These are phyloP conservation scores for Trametes gibbosa DNA, from an alignment of 768 basidiomycete species.

Conservation along the genomic window DNA sequence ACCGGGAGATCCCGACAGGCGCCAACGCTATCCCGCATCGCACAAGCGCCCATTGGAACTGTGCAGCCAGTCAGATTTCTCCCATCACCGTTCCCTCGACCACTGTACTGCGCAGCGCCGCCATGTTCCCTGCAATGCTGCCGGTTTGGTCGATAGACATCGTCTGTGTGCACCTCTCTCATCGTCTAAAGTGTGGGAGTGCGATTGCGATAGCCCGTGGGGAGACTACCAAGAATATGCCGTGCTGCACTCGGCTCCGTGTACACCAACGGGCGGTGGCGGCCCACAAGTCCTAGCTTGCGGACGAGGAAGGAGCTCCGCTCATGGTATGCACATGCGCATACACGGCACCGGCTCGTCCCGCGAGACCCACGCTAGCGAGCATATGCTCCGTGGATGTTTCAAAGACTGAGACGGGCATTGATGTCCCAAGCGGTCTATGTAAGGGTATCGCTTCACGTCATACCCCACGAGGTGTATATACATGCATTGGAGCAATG, in stretches of 20 bases:
- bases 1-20: constrained; percentile 21
- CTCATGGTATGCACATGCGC: no score
- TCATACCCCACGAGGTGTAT: no score
- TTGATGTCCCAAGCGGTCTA: neutral
- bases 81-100: neutral
- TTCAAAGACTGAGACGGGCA: neutral
- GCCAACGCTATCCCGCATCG: neutral
- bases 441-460: no score
- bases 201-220: neutral
- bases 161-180: neutral
- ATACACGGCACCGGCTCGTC: neutral
- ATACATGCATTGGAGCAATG: no score
- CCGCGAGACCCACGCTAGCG: neutral
- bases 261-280: neutral
- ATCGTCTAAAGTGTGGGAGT: neutral
- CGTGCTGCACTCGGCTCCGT: neutral
- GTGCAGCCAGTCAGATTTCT: constrained; percentile 5
- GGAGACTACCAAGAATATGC: neutral
- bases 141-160: no score
- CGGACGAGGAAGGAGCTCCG: no score
- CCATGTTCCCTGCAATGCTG: no score
- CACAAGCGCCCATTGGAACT: neutral
- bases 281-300: no score
- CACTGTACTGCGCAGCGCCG: neutral
- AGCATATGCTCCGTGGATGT: neutral